Percentiles rank a stretch among this genome's conserved stretches.
These are phyloP conservation scores for Leccinum rimulosum DNA, from an alignment of 768 basidiomycete genomes.

Conservation along the genomic window DNA sequence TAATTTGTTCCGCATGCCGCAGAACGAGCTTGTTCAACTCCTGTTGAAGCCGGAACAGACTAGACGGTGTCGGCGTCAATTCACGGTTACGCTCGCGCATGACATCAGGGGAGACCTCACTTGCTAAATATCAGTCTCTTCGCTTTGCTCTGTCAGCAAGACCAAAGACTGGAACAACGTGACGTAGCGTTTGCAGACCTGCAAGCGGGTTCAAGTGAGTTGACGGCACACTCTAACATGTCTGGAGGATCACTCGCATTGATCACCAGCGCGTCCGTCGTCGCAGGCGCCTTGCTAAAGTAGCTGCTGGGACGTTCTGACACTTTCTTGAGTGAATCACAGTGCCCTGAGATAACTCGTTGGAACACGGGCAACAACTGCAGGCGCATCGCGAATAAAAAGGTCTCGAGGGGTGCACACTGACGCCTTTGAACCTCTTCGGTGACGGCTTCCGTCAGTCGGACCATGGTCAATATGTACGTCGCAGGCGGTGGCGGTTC, in stretches of 20 bases:
- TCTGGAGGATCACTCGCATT: conserved; percentile 41
- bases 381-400: conserved; percentile 76
- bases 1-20: conserved; percentile 66
- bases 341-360: conserved; percentile 80
- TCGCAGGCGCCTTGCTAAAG: conserved; percentile 56
- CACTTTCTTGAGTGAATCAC: conserved; percentile 78
- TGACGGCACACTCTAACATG: neutral
- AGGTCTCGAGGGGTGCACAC: conserved; percentile 78
- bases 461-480: conserved; percentile 86
- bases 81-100: neutral
- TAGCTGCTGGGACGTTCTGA: conserved; percentile 70
- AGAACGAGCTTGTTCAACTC: conserved; percentile 77
- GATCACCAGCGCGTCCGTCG: conserved; percentile 68
- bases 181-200: conserved; percentile 79
- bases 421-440: conserved; percentile 72
- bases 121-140: conserved; percentile 95
- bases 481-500: conserved; percentile 74
- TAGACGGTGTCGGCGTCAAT: conserved; percentile 30
- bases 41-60: conserved; percentile 79
- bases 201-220: neutral
- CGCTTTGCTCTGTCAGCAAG: conserved; percentile 74
- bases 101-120: conserved; percentile 45
- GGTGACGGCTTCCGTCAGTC: conserved; percentile 80
- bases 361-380: conserved; percentile 94
- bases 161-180: conserved; percentile 81